Evolutionary conservation across 1,284 basidiomycete genomes (phyloP).

Genomic region (Leccinum griseonigrum): DNA sequence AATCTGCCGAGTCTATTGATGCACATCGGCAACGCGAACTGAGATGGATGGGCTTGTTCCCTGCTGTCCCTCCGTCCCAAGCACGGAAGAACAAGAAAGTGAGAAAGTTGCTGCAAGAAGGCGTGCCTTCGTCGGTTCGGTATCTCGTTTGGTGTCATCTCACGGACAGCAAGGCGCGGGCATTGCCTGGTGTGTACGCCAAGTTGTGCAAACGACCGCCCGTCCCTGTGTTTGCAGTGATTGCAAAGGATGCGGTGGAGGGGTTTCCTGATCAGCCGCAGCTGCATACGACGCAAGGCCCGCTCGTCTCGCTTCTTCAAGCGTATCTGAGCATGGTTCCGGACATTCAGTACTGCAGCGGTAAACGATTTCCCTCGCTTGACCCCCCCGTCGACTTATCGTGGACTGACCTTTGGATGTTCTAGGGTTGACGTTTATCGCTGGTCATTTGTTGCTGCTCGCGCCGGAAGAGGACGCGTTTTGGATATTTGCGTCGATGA

Average conservation of each 20-base stretch:
- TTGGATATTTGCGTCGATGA: conserved; percentile 86
- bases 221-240: conserved; percentile 51
- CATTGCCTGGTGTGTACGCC: conserved; percentile 68
- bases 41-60: conserved; percentile 73
- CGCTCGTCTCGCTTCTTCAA: conserved; percentile 59
- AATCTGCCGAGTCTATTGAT: conserved; percentile 44
- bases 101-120: conserved; percentile 74
- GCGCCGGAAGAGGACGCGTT: conserved; percentile 91
- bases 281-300: conserved; percentile 50
- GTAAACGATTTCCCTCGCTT: conserved; percentile 28
- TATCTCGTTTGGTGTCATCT: conserved; percentile 86
- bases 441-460: conserved; percentile 77
- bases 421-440: conserved; percentile 71
- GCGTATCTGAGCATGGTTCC: conserved; percentile 82
- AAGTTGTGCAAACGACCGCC: conserved; percentile 60
- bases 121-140: conserved; percentile 81
- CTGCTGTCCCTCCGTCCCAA: conserved; percentile 58
- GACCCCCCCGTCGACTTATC: neutral
- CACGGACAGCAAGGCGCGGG: conserved; percentile 69
- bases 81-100: conserved; percentile 84
- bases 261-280: conserved; percentile 55
- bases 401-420: neutral
- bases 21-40: conserved; percentile 73
- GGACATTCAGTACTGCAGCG: conserved; percentile 68
- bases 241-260: conserved; percentile 58